Percentiles rank a stretch among this genome's conserved stretches.
phyloP scores from a whole-genome alignment of 1,139 yeast species.

The Taiozyma sp. region DNA sequence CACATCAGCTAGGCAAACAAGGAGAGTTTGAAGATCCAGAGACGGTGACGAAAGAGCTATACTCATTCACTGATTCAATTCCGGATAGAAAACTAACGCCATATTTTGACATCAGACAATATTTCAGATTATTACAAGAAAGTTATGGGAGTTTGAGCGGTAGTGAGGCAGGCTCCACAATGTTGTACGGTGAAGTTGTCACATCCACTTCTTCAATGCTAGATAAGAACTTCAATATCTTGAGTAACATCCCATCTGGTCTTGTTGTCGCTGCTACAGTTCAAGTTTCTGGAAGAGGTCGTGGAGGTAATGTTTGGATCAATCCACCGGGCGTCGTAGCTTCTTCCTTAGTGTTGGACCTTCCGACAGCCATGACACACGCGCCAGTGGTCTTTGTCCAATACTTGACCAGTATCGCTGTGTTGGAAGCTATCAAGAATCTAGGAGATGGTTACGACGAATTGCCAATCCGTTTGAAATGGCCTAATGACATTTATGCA shows the following conservation, averaged over 20 bases:
- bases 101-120: slow-evolving; percentile 58
- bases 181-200: slow-evolving; percentile 82
- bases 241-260: slow-evolving; percentile 64
- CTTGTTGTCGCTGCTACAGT: slow-evolving; percentile 51
- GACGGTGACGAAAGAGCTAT: slow-evolving; percentile 43
- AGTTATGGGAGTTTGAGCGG: slow-evolving; percentile 20
- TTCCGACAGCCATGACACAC: slow-evolving; percentile 41
- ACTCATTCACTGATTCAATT: slow-evolving; percentile 35
- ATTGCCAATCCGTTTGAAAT: slow-evolving; percentile 77
- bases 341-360: slow-evolving; percentile 60
- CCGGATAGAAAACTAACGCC: slow-evolving; percentile 59
- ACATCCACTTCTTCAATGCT: slow-evolving; percentile 81
- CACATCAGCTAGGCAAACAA: slow-evolving; percentile 24
- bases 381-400: slow-evolving; percentile 70
- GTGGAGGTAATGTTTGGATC: slow-evolving; percentile 95
- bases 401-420: slow-evolving; percentile 78
- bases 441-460: slow-evolving; percentile 66
- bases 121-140: slow-evolving; percentile 42
- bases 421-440: slow-evolving; percentile 67
- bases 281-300: slow-evolving; percentile 88
- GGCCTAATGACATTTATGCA: slow-evolving; percentile 95
- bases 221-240: slow-evolving; percentile 60
- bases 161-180: slow-evolving; percentile 50
- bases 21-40: slow-evolving; percentile 45
- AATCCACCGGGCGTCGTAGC: slow-evolving; percentile 93